Conservation (phyloP, 148 eudicot species). For the Chenopodium album region DNA sequence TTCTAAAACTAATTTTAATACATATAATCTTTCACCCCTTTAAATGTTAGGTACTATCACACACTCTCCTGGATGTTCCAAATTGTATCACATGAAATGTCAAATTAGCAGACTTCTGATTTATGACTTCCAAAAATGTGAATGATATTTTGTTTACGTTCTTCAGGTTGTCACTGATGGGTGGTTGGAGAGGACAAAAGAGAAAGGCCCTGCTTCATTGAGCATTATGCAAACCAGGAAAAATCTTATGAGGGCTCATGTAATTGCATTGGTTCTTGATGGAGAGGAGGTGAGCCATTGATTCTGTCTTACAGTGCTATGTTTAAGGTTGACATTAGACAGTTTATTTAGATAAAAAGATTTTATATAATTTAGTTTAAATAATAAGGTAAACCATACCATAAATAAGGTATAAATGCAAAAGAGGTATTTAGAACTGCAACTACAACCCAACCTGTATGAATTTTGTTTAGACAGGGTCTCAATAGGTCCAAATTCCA, state of each 20-base stretch:
- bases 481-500: neutral
- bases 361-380: neutral
- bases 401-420: neutral
- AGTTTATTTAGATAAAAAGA: neutral
- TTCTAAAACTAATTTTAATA: too few species aligned
- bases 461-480: neutral
- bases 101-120: neutral
- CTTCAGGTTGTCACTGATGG: constrained; percentile 98
- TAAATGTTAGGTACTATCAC: neutral
- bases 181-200: constrained; percentile 93
- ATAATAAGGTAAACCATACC: neutral
- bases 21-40: neutral
- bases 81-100: neutral
- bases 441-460: neutral
- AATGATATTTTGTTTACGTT: neutral
- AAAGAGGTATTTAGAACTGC: neutral
- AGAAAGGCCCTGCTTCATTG: constrained; percentile 86
- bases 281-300: constrained; percentile 74
- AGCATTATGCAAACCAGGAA: constrained; percentile 95
- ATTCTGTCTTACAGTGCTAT: constrained; percentile 2
- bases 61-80: neutral
- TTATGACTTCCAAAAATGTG: neutral
- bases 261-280: constrained; percentile 91
- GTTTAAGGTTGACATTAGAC: neutral
- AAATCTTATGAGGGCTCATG: constrained; percentile 97